A percentile compares a stretch with the other conserved stretches of the same genome.
phyloP scores from a whole-genome alignment of 169 alveolate genomes.

The Toxoplasma gondii region DNA sequence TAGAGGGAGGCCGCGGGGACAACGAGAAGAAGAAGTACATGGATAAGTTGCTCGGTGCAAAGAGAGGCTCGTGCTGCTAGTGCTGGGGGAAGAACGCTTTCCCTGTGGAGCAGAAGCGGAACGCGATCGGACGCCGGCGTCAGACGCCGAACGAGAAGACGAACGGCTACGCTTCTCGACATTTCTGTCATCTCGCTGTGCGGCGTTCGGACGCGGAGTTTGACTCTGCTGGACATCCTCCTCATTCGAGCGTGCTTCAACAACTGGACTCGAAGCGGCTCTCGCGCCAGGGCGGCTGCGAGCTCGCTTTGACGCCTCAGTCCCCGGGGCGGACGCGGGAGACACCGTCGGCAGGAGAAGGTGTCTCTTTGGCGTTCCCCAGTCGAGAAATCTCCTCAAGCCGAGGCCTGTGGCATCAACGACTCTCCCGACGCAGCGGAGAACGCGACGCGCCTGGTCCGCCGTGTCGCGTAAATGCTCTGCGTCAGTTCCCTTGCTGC shows the following conservation, averaged over 20 bases:
- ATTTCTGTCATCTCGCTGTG: too few species aligned
- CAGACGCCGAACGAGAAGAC: background rate
- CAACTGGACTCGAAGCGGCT: too few species aligned
- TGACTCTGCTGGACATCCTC: too few species aligned
- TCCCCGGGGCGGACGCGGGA: background rate
- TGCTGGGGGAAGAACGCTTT: background rate
- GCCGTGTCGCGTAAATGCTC: background rate
- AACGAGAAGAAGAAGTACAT: too few species aligned
- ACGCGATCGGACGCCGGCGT: background rate
- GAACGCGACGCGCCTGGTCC: background rate
- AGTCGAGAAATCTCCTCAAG: background rate
- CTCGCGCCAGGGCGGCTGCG: too few species aligned
- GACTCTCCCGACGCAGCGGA: background rate
- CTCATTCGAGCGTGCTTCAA: too few species aligned
- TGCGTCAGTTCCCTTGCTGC: background rate
- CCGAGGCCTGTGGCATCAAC: slow-evolving; percentile 7
- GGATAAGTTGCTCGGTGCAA: too few species aligned
- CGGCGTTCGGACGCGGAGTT: too few species aligned
- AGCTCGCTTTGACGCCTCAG: too few species aligned
- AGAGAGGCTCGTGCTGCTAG: background rate
- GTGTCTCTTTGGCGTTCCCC: slow-evolving; percentile 15
- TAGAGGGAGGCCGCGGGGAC: background rate
- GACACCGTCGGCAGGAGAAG: background rate
- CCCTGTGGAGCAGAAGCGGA: background rate
- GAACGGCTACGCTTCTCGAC: too few species aligned